These are phyloP conservation scores for Cutaneotrichosporon sp. DNA, from an alignment of 1,284 basidiomycete genomes.

Conservation along the genomic window DNA sequence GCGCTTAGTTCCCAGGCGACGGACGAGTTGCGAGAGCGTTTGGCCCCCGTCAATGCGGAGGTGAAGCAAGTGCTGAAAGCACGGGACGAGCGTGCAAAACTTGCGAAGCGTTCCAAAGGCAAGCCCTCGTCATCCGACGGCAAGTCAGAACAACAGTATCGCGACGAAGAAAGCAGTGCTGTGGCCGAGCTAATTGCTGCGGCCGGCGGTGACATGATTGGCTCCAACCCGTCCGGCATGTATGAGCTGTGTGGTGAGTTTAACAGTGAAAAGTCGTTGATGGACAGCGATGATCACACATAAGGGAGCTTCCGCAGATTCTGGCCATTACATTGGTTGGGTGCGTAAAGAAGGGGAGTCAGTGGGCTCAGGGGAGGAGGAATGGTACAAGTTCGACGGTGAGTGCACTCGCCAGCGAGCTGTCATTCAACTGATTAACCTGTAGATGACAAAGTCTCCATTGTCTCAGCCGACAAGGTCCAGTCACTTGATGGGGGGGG, in stretches of 20 bases:
- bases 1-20: slow-evolving; percentile 46
- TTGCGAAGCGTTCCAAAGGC: slow-evolving; percentile 66
- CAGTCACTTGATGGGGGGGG: slow-evolving; percentile 79
- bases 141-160: slow-evolving; percentile 39
- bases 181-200: slow-evolving; percentile 27
- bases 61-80: slow-evolving; percentile 77
- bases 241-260: slow-evolving; percentile 48
- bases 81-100: slow-evolving; percentile 74
- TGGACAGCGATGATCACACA: slow-evolving; percentile 81
- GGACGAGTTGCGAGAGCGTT: slow-evolving; percentile 67
- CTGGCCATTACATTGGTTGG: slow-evolving; percentile 86
- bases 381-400: slow-evolving; percentile 67
- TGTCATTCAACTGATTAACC: too few relatives aligned
- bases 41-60: slow-evolving; percentile 65
- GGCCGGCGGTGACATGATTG: slow-evolving; percentile 15
- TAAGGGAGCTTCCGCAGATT: slow-evolving; percentile 90
- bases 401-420: slow-evolving; percentile 4
- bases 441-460: slow-evolving; percentile 79
- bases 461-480: slow-evolving; percentile 61
- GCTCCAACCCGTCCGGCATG: slow-evolving; percentile 36
- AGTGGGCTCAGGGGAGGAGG: slow-evolving; percentile 35
- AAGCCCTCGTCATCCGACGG: slow-evolving; percentile 33
- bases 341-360: slow-evolving; percentile 32
- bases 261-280: neutral
- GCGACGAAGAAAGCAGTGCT: slow-evolving; percentile 41